These are phyloP conservation scores for Neopestalotiopsis sp. DNA, from an alignment of 2,329 filamentous ascomycete species.

Conservation along the genomic window DNA sequence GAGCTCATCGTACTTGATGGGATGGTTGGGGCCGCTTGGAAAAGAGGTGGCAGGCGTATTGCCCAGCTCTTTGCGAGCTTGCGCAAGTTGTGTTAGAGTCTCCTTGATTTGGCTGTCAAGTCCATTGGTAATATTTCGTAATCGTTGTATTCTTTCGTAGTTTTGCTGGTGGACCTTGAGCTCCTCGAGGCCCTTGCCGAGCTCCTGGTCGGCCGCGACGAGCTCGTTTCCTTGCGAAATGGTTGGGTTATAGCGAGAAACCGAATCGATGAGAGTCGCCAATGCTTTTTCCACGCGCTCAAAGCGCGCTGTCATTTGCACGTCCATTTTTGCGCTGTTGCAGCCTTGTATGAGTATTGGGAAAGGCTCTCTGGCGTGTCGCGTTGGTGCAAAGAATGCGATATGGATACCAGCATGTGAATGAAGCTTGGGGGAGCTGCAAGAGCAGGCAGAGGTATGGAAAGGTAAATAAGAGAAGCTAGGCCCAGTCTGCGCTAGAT, in stretches of 20 bases:
- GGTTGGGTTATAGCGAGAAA: constrained; percentile 82
- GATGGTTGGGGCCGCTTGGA: constrained; percentile 54
- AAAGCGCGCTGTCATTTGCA: constrained; percentile 65
- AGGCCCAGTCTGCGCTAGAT: not conserved
- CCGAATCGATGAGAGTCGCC: constrained; percentile 75
- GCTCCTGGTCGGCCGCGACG: constrained; percentile 70
- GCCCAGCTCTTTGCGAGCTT: constrained; percentile 75
- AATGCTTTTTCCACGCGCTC: constrained; percentile 72
- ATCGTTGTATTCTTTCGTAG: constrained; percentile 68
- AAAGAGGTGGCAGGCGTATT: constrained; percentile 64
- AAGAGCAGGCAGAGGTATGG: not conserved
- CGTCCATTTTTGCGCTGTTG: constrained; percentile 53
- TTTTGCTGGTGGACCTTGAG: constrained; percentile 80
- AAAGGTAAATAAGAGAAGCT: not conserved
- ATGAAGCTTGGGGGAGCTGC: not conserved
- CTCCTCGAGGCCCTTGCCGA: constrained; percentile 69
- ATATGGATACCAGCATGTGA: not conserved
- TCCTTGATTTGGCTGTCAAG: constrained; percentile 77
- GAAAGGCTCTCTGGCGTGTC: not conserved
- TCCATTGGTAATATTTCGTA: constrained; percentile 68
- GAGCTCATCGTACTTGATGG: constrained; percentile 74
- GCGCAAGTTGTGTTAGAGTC: constrained; percentile 72
- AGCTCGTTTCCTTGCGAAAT: constrained; percentile 71
- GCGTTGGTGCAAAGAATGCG: not conserved
- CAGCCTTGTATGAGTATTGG: not conserved